Base-by-base conservation (phyloP, 1,284 basidiomycete genomes). In the Stereum hirsutum region DNA sequence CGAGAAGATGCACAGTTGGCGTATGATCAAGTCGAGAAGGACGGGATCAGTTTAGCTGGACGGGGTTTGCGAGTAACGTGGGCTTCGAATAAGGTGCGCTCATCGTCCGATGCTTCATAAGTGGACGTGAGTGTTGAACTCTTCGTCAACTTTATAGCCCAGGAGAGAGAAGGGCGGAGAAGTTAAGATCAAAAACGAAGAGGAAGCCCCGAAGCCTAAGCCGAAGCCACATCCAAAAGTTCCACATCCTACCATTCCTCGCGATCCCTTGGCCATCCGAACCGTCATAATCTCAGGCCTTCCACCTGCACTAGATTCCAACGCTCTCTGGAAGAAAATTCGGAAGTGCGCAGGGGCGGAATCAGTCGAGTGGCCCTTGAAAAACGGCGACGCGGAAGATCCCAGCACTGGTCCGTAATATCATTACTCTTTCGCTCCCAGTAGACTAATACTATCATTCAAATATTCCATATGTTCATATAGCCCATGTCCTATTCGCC, bases 1-100 rank as follows among this genome's bases (percentile, higher is more conserved):
- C 76, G 74, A 44, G 89, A 96, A 54, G 96, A 99, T 65, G 96
- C 94, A 3, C 75, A 87, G 57, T 63, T 71, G 39, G 85, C 88
- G 2, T 74, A 86, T 45, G 72, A 79, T 32, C 74, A 75, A 42
- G 70, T 82, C 37, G 62, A 66, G 10, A 65, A 62, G 58, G 76
- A 75, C 49, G 77, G 72, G 3, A 64, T 88, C 31, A 55, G 56
- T 25, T 57, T 87, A 34, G 73, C 80, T 38, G 81, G 81, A 5
- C 69, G 90, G 46, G 78, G 69, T 52, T 63, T 95, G 48, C 70
- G 88, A 41, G 77, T 90, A 1, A 72, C 82, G 47, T 89, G 85
- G 87, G 89, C 92, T 0, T 80, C 83, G 43, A 72, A 68, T 46
- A 90, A 87, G 68, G 86, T 87, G 47, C 46, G 70, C 53, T 39